phyloP scores from a whole-genome alignment of 106 monocot species.

The Chionographis japonica region DNA sequence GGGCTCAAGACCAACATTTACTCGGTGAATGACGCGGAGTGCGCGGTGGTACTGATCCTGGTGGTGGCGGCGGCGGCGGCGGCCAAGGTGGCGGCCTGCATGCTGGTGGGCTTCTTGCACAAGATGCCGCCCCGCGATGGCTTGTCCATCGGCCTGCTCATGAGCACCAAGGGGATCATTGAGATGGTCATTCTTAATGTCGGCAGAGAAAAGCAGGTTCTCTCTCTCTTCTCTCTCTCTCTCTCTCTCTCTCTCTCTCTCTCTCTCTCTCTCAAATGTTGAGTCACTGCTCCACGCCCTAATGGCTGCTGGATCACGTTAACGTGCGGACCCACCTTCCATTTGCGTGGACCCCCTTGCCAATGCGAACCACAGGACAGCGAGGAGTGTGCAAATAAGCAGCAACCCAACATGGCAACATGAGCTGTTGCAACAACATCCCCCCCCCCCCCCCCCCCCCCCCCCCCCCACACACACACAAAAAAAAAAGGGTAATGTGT shows the following conservation, averaged over 20 bases:
- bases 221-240: background rate
- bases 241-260: background rate
- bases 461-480: no score
- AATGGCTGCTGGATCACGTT: no score
- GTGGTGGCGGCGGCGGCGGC: conserved; percentile 20
- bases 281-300: no score
- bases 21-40: background rate
- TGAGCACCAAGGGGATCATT: conserved; percentile 62
- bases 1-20: conserved; percentile 43
- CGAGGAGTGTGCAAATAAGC: no score
- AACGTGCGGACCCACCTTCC: no score
- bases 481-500: no score
- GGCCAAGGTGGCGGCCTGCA: conserved; percentile 25
- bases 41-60: conserved; percentile 20
- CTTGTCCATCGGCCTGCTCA: conserved; percentile 42
- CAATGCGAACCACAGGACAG: no score
- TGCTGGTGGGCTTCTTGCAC: conserved; percentile 34
- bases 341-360: no score
- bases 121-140: conserved; percentile 36
- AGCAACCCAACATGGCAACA: no score
- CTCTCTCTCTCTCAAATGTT: no score
- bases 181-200: conserved; percentile 68
- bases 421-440: no score
- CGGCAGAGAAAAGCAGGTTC: conserved; percentile 39
- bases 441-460: no score